Evolutionary conservation across 306 rosid genomes (phyloP).

Genomic region (Prunus padus): DNA sequence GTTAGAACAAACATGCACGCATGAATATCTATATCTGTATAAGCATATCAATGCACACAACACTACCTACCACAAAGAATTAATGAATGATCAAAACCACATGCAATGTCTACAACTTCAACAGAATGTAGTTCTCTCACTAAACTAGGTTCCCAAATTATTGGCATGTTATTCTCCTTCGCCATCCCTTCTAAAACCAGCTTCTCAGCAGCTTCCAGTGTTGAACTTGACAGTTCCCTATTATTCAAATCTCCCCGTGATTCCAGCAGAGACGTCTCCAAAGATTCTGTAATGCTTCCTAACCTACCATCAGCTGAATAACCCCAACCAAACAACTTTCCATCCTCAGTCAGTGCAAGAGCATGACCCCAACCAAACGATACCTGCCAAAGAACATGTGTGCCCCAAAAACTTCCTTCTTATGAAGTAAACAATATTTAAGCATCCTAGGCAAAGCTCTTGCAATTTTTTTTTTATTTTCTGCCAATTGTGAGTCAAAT

Average conservation of each 20-base stretch:
- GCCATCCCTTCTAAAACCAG: slow-evolving; percentile 66
- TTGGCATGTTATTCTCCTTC: slow-evolving; percentile 76
- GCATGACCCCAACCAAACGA: slow-evolving; percentile 98
- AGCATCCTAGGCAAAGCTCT: slow-evolving; percentile 1
- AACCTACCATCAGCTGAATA: slow-evolving; percentile 83
- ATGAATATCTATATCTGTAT: slow-evolving; percentile 6
- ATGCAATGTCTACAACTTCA: slow-evolving; percentile 71
- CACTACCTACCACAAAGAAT: slow-evolving; percentile 64
- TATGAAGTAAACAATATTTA: slow-evolving; percentile 1
- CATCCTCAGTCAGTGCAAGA: slow-evolving; percentile 72
- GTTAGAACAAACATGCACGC: slow-evolving; percentile 15
- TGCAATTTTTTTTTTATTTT: background rate
- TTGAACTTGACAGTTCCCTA: slow-evolving; percentile 34
- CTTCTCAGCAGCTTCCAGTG: slow-evolving; percentile 63
- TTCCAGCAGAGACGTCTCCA: slow-evolving; percentile 57
- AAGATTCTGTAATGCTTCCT: slow-evolving; percentile 56
- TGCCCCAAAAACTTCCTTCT: slow-evolving; percentile 16
- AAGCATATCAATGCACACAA: slow-evolving; percentile 18
- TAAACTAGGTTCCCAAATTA: slow-evolving; percentile 75
- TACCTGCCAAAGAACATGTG: slow-evolving; percentile 49
- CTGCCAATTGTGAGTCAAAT: background rate
- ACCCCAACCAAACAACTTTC: slow-evolving; percentile 92
- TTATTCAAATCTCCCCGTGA: slow-evolving; percentile 16
- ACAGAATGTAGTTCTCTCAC: slow-evolving; percentile 54
- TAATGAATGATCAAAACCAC: slow-evolving; percentile 96